Evolutionary conservation across 441 rosid genomes (phyloP).

Genomic region (Manihot esculenta): DNA sequence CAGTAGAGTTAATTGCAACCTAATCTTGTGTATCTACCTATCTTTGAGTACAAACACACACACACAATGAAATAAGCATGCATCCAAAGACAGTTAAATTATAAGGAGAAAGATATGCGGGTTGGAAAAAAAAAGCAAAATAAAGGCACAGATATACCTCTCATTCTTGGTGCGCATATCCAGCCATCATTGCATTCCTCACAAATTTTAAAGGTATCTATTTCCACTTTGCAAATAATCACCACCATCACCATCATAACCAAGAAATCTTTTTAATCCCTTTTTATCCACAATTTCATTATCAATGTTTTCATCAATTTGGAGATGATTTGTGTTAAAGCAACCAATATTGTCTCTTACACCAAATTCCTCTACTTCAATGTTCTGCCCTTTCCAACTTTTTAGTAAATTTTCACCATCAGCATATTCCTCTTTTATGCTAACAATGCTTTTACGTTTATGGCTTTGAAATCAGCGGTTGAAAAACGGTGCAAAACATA

Average conservation of each 20-base stretch:
- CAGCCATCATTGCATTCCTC: conserved; percentile 45
- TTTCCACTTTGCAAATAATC: conserved; percentile 41
- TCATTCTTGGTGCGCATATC: conserved; percentile 42
- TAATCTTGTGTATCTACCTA: too few species aligned
- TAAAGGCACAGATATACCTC: not conserved
- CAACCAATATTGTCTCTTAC: conserved; percentile 7
- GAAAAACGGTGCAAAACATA: not conserved
- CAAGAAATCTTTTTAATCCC: too few species aligned
- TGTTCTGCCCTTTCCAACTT: conserved; percentile 17
- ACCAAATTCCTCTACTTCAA: conserved; percentile 25
- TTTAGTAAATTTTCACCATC: conserved; percentile 19
- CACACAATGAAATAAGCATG: too few species aligned
- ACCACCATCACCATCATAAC: conserved; percentile 27
- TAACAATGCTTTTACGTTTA: not conserved
- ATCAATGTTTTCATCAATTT: conserved; percentile 11
- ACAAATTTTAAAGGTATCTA: conserved; percentile 56
- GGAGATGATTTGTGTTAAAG: conserved; percentile 20
- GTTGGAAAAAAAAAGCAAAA: not conserved
- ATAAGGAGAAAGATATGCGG: not conserved
- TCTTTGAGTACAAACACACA: too few species aligned
- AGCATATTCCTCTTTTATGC: conserved; percentile 14
- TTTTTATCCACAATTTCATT: not conserved
- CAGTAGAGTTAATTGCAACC: too few species aligned
- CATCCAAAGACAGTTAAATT: not conserved
- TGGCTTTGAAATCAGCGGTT: not conserved